Conservation (phyloP, 2,329 filamentous ascomycete genomes). For the Fusarium sp. region DNA sequence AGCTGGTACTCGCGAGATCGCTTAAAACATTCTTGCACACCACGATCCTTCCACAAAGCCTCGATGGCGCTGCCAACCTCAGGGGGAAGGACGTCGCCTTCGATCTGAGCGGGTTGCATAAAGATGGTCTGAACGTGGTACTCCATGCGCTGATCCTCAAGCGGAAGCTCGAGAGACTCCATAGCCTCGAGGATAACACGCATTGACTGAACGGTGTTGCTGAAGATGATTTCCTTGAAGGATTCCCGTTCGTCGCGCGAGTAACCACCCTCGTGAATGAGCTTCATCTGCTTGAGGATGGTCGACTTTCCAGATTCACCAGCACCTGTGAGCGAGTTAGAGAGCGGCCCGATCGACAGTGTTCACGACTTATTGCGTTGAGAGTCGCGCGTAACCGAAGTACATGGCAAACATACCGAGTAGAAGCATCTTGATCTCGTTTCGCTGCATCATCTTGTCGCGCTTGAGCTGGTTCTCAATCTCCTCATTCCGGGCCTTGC, state of each 20-base stretch:
- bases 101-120: slow-evolving; percentile 97
- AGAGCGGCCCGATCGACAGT: neutral
- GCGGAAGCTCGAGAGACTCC: slow-evolving; percentile 78
- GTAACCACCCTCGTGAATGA: slow-evolving; percentile 98
- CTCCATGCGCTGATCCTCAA: slow-evolving; percentile 91
- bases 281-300: slow-evolving; percentile 99
- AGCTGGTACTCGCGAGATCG: slow-evolving; percentile 94
- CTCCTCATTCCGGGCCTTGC: slow-evolving; percentile 99
- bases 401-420: slow-evolving; percentile 70
- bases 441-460: slow-evolving; percentile 98
- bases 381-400: neutral
- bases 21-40: slow-evolving; percentile 95
- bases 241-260: slow-evolving; percentile 84
- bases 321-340: slow-evolving; percentile 71
- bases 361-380: neutral
- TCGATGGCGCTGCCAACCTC: slow-evolving; percentile 95
- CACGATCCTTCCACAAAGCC: slow-evolving; percentile 90
- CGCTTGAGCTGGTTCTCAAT: slow-evolving; percentile 99
- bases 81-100: slow-evolving; percentile 91
- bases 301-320: slow-evolving; percentile 96
- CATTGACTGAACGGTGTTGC: slow-evolving; percentile 76
- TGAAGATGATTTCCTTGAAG: slow-evolving; percentile 77
- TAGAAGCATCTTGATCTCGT: slow-evolving; percentile 99
- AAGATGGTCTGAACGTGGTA: slow-evolving; percentile 99
- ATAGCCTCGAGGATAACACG: slow-evolving; percentile 75